phyloP scores from a whole-genome alignment of 2,329 filamentous ascomycete species.

The Botrytis elliptica region DNA sequence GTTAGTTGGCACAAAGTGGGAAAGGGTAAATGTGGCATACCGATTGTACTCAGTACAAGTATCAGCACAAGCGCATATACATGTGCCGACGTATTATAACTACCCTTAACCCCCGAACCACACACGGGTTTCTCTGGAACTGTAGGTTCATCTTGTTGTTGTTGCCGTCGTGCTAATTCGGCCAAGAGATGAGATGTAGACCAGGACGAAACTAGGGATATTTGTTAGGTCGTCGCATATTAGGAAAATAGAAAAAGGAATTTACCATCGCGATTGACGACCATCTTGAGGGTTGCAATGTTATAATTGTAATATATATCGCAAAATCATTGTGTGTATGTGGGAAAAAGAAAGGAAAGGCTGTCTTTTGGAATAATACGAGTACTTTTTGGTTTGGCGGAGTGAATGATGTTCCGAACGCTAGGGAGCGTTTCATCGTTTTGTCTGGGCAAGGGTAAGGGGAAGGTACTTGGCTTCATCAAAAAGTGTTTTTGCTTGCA shows the following conservation, averaged over 20 bases:
- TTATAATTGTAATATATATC: constrained; percentile 8
- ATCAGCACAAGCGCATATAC: constrained; percentile 59
- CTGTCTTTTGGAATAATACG: neutral
- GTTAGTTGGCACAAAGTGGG: constrained; percentile 15
- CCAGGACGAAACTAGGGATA: constrained; percentile 17
- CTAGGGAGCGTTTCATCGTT: neutral
- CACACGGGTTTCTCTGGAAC: constrained; percentile 46
- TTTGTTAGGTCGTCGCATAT: neutral
- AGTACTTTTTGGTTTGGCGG: constrained; percentile 3
- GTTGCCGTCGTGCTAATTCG: constrained; percentile 50
- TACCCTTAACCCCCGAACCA: constrained; percentile 49
- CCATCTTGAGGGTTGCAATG: constrained; percentile 18
- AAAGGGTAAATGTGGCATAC: constrained; percentile 33
- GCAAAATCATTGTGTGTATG: constrained; percentile 17
- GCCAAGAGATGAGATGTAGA: constrained; percentile 44
- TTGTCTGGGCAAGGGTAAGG: neutral
- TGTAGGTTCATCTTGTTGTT: constrained; percentile 38
- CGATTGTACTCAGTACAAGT: constrained; percentile 52
- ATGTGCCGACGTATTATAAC: constrained; percentile 56
- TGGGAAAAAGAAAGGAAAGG: neutral
- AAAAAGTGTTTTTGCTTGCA: neutral
- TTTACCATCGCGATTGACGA: constrained; percentile 17
- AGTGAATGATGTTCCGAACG: neutral
- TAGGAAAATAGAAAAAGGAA: neutral
- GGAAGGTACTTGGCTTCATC: neutral